Evolutionary conservation across 139 green algal species (phyloP).

Genomic region (Volvox reticuliferus): DNA sequence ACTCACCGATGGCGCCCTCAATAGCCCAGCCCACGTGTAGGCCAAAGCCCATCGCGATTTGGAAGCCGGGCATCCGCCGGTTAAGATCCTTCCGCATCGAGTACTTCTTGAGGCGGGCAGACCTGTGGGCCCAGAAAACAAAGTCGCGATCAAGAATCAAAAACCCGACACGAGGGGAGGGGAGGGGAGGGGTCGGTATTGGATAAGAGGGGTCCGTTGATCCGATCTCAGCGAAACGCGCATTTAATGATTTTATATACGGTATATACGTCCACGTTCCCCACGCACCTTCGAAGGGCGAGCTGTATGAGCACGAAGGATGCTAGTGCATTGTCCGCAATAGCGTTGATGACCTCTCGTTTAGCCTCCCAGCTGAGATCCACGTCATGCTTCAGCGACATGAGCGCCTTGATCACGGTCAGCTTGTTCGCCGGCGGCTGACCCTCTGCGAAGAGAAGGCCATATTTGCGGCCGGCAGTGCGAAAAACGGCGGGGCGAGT

Average conservation of each 20-base stretch:
- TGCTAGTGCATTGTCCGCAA: constrained; percentile 91
- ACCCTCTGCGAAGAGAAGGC: neutral
- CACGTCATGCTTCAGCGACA: constrained; percentile 27
- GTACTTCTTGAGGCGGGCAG: constrained; percentile 62
- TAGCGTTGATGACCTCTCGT: constrained; percentile 59
- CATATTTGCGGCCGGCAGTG: no score
- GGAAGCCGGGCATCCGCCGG: constrained; percentile 82
- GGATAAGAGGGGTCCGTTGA: neutral
- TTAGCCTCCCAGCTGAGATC: constrained; percentile 44
- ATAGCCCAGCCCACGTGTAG: constrained; percentile 97
- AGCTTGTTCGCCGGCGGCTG: constrained; percentile 16
- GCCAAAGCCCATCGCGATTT: constrained; percentile 93
- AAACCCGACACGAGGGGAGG: neutral
- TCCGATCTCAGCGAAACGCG: neutral
- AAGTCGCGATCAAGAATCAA: no score
- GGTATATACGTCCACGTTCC: no score
- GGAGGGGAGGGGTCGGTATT: neutral
- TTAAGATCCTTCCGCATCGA: constrained; percentile 74
- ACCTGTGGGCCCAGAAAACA: neutral
- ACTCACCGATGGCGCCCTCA: constrained; percentile 91
- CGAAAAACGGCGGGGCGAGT: no score
- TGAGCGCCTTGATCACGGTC: constrained; percentile 14
- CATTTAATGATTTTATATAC: no score
- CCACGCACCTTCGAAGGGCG: constrained; percentile 77
- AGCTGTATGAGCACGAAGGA: constrained; percentile 92